These are phyloP conservation scores for Colletotrichum chlorophyti DNA, from an alignment of 2,329 filamentous ascomycete genomes.

Conservation along the genomic window DNA sequence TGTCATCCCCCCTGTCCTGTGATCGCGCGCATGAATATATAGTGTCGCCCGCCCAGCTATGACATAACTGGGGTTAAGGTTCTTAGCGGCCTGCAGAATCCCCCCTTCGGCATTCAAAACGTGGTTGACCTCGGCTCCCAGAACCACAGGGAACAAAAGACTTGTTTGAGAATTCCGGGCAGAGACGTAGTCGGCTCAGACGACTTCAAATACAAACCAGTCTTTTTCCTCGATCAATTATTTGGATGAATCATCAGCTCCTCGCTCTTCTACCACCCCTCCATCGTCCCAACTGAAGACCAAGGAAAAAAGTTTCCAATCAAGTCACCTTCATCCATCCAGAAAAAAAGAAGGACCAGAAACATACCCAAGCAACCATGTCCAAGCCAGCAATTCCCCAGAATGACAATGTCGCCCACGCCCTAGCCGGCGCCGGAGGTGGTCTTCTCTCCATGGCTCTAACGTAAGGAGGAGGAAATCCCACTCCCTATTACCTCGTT, in stretches of 20 bases:
- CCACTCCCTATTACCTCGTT: too few species aligned
- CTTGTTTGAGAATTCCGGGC: slow-evolving; percentile 26
- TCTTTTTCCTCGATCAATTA: background rate
- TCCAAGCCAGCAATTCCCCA: slow-evolving; percentile 75
- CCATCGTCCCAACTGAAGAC: slow-evolving; percentile 15
- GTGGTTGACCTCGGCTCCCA: slow-evolving; percentile 28
- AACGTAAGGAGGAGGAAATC: slow-evolving; percentile 66
- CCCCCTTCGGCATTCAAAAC: slow-evolving; percentile 28
- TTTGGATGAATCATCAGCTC: slow-evolving; percentile 23
- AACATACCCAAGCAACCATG: slow-evolving; percentile 31
- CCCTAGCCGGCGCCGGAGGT: slow-evolving; percentile 89
- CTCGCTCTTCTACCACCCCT: background rate
- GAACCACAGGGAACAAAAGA: background rate
- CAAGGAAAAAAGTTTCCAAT: slow-evolving; percentile 14
- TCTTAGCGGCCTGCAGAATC: slow-evolving; percentile 21
- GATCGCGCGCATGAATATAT: slow-evolving; percentile 17
- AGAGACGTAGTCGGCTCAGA: background rate
- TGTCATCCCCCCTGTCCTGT: slow-evolving; percentile 15
- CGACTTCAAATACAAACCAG: background rate
- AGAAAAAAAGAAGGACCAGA: too few species aligned
- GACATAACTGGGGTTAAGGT: slow-evolving; percentile 30
- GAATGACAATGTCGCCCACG: slow-evolving; percentile 96
- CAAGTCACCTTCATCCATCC: background rate
- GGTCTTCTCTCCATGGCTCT: slow-evolving; percentile 95
- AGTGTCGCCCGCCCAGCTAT: slow-evolving; percentile 1